phyloP scores from a whole-genome alignment of 2,329 filamentous ascomycete species.

The Trichoderma gracile region DNA sequence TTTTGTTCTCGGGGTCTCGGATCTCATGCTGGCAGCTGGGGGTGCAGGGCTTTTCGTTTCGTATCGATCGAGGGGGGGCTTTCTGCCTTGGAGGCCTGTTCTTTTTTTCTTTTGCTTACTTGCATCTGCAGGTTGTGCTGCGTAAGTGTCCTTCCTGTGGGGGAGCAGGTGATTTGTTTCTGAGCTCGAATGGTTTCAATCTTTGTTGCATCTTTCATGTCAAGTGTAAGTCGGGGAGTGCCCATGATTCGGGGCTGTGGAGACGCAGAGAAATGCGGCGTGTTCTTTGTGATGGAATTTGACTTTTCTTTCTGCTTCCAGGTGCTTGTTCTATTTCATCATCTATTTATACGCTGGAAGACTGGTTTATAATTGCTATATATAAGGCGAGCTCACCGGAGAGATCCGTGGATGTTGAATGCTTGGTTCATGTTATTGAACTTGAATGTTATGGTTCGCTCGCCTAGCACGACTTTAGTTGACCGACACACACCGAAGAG shows the following conservation, averaged over 20 bases:
- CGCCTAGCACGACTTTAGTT: background rate
- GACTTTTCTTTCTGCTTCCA: background rate
- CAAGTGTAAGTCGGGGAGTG: constrained; percentile 3
- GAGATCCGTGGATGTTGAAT: background rate
- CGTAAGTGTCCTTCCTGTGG: background rate
- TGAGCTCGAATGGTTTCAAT: too few species aligned
- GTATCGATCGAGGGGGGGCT: background rate
- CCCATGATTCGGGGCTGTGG: constrained; percentile 6
- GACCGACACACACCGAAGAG: background rate
- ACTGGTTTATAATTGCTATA: background rate
- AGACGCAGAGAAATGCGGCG: background rate
- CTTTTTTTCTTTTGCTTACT: background rate
- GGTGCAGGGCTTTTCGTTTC: background rate
- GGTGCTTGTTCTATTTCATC: background rate
- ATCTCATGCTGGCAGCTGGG: background rate
- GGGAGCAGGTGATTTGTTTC: constrained; percentile 14
- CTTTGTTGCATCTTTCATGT: background rate
- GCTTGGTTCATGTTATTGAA: background rate
- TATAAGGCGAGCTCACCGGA: background rate
- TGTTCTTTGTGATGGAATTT: constrained; percentile 16
- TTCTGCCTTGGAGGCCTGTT: constrained; percentile 6
- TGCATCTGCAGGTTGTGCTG: background rate
- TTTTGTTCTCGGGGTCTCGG: constrained; percentile 11
- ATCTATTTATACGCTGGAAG: background rate
- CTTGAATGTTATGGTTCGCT: background rate